Conservation (phyloP, 208 protist genomes). For the Leishmania tarentolae region DNA sequence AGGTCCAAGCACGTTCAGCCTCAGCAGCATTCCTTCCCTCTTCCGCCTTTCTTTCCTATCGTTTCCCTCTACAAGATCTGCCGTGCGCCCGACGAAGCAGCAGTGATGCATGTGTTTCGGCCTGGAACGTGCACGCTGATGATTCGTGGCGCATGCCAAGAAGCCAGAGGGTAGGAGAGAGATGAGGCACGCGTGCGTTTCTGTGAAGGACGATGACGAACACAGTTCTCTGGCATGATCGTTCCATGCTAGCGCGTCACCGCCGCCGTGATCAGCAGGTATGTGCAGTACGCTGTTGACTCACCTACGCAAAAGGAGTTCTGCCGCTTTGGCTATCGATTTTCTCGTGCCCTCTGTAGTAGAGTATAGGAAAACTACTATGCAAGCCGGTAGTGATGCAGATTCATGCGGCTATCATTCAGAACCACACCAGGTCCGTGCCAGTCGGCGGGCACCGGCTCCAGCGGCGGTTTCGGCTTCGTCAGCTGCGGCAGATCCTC, state of each 20-base stretch:
- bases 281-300: not conserved
- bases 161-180: not conserved
- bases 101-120: not conserved
- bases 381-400: constrained; percentile 73
- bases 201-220: not conserved
- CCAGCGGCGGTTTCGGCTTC: constrained; percentile 44
- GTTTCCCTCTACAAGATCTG: not conserved
- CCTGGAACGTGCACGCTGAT: constrained; percentile 2
- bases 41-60: not conserved
- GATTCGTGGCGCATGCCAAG: not conserved
- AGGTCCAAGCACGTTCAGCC: not conserved
- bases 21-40: not conserved
- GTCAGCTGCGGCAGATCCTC: constrained; percentile 80
- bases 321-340: not conserved
- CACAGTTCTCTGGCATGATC: not conserved
- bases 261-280: constrained; percentile 1
- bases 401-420: constrained; percentile 64
- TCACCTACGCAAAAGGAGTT: not conserved
- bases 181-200: not conserved
- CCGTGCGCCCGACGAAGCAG: not conserved
- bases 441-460: constrained; percentile 47
- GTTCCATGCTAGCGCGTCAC: not conserved
- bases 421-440: constrained; percentile 61
- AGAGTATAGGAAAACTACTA: constrained; percentile 25
- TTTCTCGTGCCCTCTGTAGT: not conserved